These are phyloP conservation scores for Pleurotus pulmonarius DNA, from an alignment of 768 basidiomycete genomes.

Conservation along the genomic window DNA sequence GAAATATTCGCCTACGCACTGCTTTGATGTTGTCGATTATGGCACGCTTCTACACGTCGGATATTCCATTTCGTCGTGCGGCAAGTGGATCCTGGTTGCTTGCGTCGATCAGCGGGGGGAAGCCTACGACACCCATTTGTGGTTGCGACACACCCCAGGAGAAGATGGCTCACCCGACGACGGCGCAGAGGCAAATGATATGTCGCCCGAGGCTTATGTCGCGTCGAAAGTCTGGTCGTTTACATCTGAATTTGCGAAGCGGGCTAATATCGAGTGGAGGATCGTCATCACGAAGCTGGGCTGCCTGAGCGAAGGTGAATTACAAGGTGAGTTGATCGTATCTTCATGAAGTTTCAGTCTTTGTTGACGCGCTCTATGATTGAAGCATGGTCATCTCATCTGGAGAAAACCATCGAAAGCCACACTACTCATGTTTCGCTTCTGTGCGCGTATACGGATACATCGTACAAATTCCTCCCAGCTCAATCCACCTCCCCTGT, in stretches of 20 bases:
- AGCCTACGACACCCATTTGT: slow-evolving; percentile 63
- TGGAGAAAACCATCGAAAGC: slow-evolving; percentile 29
- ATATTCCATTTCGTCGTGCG: slow-evolving; percentile 60
- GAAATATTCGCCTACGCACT: slow-evolving; percentile 29
- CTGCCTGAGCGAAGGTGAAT: slow-evolving; percentile 50
- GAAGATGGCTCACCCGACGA: slow-evolving; percentile 22
- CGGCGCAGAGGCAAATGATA: slow-evolving; percentile 23
- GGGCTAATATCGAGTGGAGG: slow-evolving; percentile 77
- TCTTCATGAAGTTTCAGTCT: not conserved
- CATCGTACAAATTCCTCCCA: slow-evolving; percentile 56
- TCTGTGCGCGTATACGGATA: slow-evolving; percentile 53
- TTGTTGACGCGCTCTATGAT: slow-evolving; percentile 5
- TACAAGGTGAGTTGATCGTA: slow-evolving; percentile 51
- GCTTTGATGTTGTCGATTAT: slow-evolving; percentile 36
- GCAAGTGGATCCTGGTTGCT: slow-evolving; percentile 75
- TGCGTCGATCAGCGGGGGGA: slow-evolving; percentile 81
- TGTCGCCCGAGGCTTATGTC: slow-evolving; percentile 37
- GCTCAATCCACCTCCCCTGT: slow-evolving; percentile 16
- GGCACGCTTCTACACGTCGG: slow-evolving; percentile 70
- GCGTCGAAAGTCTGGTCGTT: slow-evolving; percentile 71
- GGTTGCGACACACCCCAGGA: slow-evolving; percentile 48
- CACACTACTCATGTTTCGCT: slow-evolving; percentile 54
- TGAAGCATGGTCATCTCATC: slow-evolving; percentile 64
- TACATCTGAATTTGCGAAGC: slow-evolving; percentile 53
- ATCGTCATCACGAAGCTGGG: slow-evolving; percentile 72